Base-by-base conservation (phyloP, 768 basidiomycete genomes). In the Tricholoma sp. region DNA sequence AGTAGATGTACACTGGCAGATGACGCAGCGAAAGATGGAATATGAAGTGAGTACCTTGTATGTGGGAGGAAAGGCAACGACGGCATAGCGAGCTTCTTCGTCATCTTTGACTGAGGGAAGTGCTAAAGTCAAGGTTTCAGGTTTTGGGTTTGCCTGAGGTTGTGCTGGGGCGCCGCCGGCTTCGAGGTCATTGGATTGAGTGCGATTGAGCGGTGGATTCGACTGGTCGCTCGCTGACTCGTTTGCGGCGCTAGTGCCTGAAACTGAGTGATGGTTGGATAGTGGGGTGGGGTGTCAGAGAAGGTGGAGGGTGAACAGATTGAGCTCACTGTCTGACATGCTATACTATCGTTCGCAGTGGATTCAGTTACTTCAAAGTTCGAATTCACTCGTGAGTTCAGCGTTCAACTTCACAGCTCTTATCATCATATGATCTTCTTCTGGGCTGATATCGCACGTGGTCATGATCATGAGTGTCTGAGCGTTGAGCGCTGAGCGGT, bases 51-150 rank as follows among this genome's bases (percentile, higher is more conserved):
- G n/a, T 37, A 53, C 56, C 53, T 53, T 51, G 33, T 59, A 62
- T 13, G 58, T 59, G 31, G 54, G 34, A n/a, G 58, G 61, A 56
- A 62, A 53, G 5, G 58, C 54, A n/a, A 62, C 52, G 24, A 56
- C 53, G 47, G 58, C 56, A 48, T 62, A 53, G 17, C 53, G 52
- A 6, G 41, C 57, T 20, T 57, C 20, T 29, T 34, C 18, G 12
- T 39, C 45, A 12, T 41, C 17, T 20, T 31, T 15, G 10, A 33
- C 24, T 45, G 41, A 50, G 17, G 57, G 50, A 33, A 59, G 33
- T 12, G 52, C 51, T 18, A 59, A 32, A 9, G 50, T 61, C 18
- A 61, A 15, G 12, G n/a, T 54, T 52, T 34, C 12, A 29, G 42
- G 33, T 15, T 10, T 28, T 20, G 41, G 17, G 17, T 20, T 42